Conservation (phyloP, 345 rosid species). For the Gynandropsis gynandra region DNA sequence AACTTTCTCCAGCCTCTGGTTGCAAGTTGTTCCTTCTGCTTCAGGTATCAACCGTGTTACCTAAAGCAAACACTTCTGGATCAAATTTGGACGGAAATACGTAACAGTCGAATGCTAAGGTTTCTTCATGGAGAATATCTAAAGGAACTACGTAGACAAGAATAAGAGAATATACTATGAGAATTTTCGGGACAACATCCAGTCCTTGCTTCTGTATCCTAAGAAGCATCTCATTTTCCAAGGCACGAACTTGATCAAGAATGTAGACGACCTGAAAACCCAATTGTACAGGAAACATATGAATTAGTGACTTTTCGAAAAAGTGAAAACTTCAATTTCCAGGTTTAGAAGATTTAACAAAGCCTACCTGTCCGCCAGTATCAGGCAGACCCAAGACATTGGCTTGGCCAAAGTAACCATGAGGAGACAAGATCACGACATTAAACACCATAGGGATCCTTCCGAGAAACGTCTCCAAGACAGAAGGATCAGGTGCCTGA, state of each 20-base stretch:
- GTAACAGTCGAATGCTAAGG: not conserved
- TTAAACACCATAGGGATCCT: conserved; percentile 61
- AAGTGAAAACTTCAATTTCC: not conserved
- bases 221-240: conserved; percentile 55
- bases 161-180: conserved; percentile 29
- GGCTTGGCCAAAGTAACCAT: conserved; percentile 61
- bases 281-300: not conserved
- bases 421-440: conserved; percentile 55
- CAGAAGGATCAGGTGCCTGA: conserved; percentile 58
- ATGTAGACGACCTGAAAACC: conserved; percentile 43
- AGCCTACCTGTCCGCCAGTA: conserved; percentile 53
- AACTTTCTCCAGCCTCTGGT: conserved; percentile 44
- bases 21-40: conserved; percentile 47
- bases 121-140: not conserved
- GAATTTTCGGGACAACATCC: conserved; percentile 42
- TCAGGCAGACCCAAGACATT: conserved; percentile 59
- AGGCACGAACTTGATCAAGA: conserved; percentile 62
- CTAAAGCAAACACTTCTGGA: conserved; percentile 17
- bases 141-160: not conserved
- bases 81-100: not conserved
- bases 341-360: not conserved
- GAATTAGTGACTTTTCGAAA: not conserved
- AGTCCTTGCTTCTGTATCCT: conserved; percentile 46
- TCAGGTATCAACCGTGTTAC: conserved; percentile 45
- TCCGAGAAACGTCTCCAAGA: conserved; percentile 55